Base-by-base conservation (phyloP, 2,329 filamentous ascomycete species). In the Dothiorella sarmentorum region DNA sequence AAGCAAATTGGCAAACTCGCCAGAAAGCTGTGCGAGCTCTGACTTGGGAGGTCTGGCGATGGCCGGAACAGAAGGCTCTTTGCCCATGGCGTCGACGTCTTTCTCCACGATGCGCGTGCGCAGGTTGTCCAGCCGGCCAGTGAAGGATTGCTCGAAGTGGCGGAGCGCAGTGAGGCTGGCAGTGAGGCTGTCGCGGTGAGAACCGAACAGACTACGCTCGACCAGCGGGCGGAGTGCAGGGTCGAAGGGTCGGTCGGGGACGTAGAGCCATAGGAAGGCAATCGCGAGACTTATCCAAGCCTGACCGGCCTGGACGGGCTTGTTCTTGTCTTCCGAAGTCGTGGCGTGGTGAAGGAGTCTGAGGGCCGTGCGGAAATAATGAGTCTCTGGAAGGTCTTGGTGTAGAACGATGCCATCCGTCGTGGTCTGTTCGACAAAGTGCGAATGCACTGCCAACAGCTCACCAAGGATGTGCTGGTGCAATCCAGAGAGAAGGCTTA, bases 171-270 rank as follows among this genome's bases (percentile, higher is more conserved):
- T 66, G 1, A 91, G 78, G 60, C 85, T 85, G 5, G 74, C 68
- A 11, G 78, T 70, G 1, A 96, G 73, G 9, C 80, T 76, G 3
- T 70, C 63, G 45, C 83, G 81, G 37, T 88, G 78, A 59, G 85
- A 77, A 17, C 76, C 69, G 67, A 87, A 80, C 20, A 83, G 75
- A 56, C 80, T 72, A 18, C 84, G 82, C 65, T 91, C 86, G 17
- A 96, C 82, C 55, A 79, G 78, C 6, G 82, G 74, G 51, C 76
- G 77, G 31, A 85, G 70, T 2, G 85, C 85, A 1, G 94, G 94
- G 71, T 99, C 94, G 66, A 93, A 94, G 3, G 89, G 82, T 64
- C 87, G 86, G 71, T 96, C 88, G 0, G 95, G 92, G 2, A 97
- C 85, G 68, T 93, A 97, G 2, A 97, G 79, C 62, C 83, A 83